Base-by-base conservation (phyloP, 2,329 filamentous ascomycete species). In the Alternaria consortialis region DNA sequence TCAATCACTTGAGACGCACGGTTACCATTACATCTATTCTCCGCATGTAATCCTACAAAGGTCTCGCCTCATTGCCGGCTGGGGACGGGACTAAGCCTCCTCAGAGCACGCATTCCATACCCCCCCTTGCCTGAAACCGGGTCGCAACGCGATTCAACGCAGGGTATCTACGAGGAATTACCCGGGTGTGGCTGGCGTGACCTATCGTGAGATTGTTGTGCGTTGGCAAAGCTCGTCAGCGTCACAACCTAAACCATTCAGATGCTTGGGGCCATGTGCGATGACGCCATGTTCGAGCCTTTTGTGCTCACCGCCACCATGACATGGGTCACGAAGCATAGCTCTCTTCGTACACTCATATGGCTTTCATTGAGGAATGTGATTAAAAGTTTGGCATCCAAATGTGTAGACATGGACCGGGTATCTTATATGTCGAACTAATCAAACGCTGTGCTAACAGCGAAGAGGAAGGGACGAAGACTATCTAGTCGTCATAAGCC, bases 281-380 rank as follows among this genome's bases (percentile, higher is more conserved):
- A 68, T 68, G 66, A 68, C 66, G 66, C 37, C 62, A 68, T 63
- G 56, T 56, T 60, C 25, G 39, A 53, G 48, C 43, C 43, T 32
- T 39, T 54, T 36, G 42, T 48, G 57, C 60, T 56, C 66, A 68
- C 66, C 66, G 66, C 66, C 58, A 60, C 53, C 57, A 57, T 60
- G 54, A 59, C 63, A 55, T 20, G 43, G 31, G 17, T 56, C 46
- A 32, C 46, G 43, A 42, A 56, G 43, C 56, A 48, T 53, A 58
- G 52, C 36, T 31, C 23, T 51, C 40, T 20, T 17, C 13, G 20
- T 54, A 44, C 47, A 23, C 8, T 25, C 17, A 13, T 46, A 47
- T 13, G 37, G 36, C 46, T 39, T 58, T 40, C 36, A 50, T 47
- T 11, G 44, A 25, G 20, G 46, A 50, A 50, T 36, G 32, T 37